These are phyloP conservation scores for Hericium coralloides DNA, from an alignment of 768 basidiomycete species.

Conservation along the genomic window DNA sequence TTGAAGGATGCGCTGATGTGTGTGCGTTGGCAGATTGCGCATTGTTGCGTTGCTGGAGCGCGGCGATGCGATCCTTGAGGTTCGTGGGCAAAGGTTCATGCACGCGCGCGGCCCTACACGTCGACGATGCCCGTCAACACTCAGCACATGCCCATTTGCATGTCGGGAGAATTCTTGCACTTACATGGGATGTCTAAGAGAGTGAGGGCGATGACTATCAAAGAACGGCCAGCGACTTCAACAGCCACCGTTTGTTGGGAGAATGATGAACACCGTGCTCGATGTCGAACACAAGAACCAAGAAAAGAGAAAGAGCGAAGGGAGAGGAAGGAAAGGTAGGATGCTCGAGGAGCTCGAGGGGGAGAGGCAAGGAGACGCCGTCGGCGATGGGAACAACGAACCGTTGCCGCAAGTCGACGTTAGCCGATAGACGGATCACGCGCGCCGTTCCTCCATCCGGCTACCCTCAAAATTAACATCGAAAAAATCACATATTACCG, in stretches of 20 bases:
- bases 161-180: not conserved
- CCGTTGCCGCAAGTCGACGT: not conserved
- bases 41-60: slow-evolving; percentile 52
- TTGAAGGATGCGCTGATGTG: slow-evolving; percentile 8
- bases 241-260: not conserved
- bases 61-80: slow-evolving; percentile 79
- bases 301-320: not conserved
- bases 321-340: not conserved
- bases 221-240: slow-evolving; percentile 8
- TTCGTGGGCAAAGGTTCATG: slow-evolving; percentile 28
- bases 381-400: not conserved
- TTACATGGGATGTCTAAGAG: slow-evolving; percentile 7
- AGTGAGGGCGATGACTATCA: slow-evolving; percentile 3
- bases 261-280: not conserved
- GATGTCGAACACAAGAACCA: slow-evolving; percentile 2
- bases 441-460: not conserved
- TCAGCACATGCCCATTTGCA: not conserved
- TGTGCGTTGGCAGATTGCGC: slow-evolving; percentile 24
- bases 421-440: not conserved
- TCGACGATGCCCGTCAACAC: not conserved
- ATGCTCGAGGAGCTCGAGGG: not conserved
- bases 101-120: slow-evolving; percentile 14
- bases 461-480: not conserved
- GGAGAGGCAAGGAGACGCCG: not conserved
- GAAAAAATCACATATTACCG: not conserved